Percentiles rank a stretch among this genome's conserved stretches.
These are phyloP conservation scores for Cutaneotrichosporon dermatis DNA, from an alignment of 1,284 basidiomycete species.

Conservation along the genomic window DNA sequence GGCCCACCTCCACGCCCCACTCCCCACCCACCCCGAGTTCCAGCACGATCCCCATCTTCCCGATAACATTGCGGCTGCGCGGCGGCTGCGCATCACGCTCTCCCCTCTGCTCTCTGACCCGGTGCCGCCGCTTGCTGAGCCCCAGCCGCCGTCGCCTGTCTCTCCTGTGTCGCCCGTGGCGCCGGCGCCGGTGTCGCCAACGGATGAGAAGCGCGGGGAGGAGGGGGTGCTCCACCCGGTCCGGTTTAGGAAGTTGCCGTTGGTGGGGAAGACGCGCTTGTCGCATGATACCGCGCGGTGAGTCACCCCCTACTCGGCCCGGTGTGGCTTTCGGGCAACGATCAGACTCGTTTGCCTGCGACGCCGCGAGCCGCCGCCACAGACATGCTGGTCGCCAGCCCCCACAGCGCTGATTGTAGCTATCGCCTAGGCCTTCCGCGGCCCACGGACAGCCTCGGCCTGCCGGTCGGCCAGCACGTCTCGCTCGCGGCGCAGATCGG, in stretches of 20 bases:
- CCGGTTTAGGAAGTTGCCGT: conserved; percentile 73
- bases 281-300: conserved; percentile 95
- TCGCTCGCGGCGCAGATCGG: conserved; percentile 83
- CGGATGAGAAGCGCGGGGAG: not conserved
- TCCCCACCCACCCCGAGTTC: conserved; percentile 7
- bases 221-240: conserved; percentile 35
- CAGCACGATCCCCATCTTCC: conserved; percentile 9
- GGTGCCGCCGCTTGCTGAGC: no score
- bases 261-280: conserved; percentile 73
- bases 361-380: no score
- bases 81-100: not conserved
- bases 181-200: not conserved
- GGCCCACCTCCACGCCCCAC: conserved; percentile 5
- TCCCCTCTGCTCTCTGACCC: not conserved
- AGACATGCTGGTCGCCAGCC: no score
- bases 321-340: no score
- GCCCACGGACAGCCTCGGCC: conserved; percentile 70
- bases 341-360: no score
- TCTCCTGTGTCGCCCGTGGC: not conserved
- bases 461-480: conserved; percentile 96
- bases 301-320: no score
- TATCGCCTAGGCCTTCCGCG: conserved; percentile 85
- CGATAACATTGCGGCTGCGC: not conserved
- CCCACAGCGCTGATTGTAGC: conserved; percentile 48
- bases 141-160: no score